Base-by-base conservation (phyloP, 495 filamentous ascomycete species). In the Hyphodiscus hymeniophilus region DNA sequence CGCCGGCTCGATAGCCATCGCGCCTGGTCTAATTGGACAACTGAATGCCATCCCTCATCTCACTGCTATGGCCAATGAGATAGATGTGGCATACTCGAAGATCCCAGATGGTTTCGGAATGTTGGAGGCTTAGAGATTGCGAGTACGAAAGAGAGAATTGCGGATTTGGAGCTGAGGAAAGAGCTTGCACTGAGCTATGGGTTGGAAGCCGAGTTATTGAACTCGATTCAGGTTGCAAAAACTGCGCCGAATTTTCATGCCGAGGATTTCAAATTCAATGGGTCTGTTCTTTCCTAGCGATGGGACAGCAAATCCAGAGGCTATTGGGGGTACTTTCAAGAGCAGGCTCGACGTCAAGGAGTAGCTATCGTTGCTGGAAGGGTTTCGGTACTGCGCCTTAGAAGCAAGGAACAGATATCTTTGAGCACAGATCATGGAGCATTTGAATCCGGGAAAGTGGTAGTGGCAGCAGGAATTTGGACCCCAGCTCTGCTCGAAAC, bases 41-140 rank as follows among this genome's bases (percentile, higher is more conserved):
- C 20, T 41, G 6, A 41, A 41, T 13, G 7, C 38, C 20, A 8
- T 41, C 20, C n/a, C 11, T 41, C 6, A 8, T 20, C 20, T 41
- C 6, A 41, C 38, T 18, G 38, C n/a, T 4, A 41, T 41, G 5
- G 38, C 38, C 15, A 41, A 41, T 7, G 11, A 20, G 6, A 41
- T 6, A 7, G 38, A 20, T 20, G 16, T 6, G 22, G 38, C n/a
- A 13, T 41, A 41, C n/a, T 18, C 4, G 20, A 41, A 41, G 7
- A 41, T 41, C 3, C 16, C 15, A 18, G 38, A 23, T 8, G n/a
- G 6, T 41, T 41, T 18, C 16, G 22, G 15, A 3, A 6, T 4
- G 38, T 41, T 20, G 38, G 38, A 6, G 38, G 38, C 3, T 13
- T 41, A 6, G 38, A 41, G 20, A 41, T 41, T 41, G 38, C 38